These are phyloP conservation scores for Blastobotrys ciferrii DNA, from an alignment of 1,139 yeast species.

Conservation along the genomic window DNA sequence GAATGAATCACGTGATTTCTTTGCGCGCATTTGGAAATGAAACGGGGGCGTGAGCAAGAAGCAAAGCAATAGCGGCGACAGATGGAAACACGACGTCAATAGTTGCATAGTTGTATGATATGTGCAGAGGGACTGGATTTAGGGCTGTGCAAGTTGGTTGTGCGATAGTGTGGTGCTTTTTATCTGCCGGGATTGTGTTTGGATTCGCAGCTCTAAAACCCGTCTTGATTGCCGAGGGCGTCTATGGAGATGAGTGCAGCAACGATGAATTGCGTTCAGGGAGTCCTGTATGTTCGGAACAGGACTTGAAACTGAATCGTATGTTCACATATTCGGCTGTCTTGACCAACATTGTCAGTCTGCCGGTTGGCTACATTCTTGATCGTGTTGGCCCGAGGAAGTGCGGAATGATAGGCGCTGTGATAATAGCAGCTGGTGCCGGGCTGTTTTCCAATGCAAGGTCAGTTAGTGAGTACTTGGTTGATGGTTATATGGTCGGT, in stretches of 20 bases:
- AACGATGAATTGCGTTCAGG: conserved; percentile 26
- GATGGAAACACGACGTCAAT: too few relatives aligned
- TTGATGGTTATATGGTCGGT: conserved; percentile 65
- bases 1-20: too few relatives aligned
- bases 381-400: conserved; percentile 79
- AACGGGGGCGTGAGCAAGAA: background rate
- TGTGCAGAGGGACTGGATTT: background rate
- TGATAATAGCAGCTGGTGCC: conserved; percentile 52
- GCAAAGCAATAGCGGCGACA: background rate
- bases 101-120: too few relatives aligned
- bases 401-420: conserved; percentile 70
- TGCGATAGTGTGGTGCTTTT: conserved; percentile 80
- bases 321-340: conserved; percentile 87
- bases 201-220: conserved; percentile 92
- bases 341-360: conserved; percentile 78
- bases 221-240: conserved; percentile 68
- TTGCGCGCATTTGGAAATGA: too few relatives aligned
- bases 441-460: conserved; percentile 42
- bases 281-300: conserved; percentile 54
- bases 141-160: conserved; percentile 53
- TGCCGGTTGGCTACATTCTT: conserved; percentile 75
- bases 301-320: conserved; percentile 75
- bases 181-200: conserved; percentile 91
- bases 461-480: conserved; percentile 16
- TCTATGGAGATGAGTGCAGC: conserved; percentile 63